These are phyloP conservation scores for Mimosa bimucronata DNA, from an alignment of 306 rosid species.

Conservation along the genomic window DNA sequence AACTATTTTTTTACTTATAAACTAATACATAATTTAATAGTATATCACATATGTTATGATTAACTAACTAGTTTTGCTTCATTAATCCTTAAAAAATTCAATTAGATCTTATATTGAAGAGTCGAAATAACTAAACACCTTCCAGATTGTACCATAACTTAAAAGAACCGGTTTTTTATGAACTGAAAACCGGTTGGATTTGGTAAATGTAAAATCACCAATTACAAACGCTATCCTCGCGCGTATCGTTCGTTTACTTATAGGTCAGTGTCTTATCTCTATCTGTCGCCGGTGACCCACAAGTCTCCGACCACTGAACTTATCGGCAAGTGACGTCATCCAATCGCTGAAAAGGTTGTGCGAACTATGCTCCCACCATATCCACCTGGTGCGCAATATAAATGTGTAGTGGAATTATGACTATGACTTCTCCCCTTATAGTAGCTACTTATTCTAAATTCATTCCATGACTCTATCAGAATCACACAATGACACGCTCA, in stretches of 20 bases:
- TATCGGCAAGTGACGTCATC: conserved; percentile 41
- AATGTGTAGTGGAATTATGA: conserved; percentile 61
- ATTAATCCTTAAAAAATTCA: too few relatives aligned
- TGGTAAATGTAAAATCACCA: too few relatives aligned
- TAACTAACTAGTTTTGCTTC: too few relatives aligned
- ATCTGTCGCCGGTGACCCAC: conserved; percentile 6
- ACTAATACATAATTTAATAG: too few relatives aligned
- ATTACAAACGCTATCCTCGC: background rate
- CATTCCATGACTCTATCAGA: conserved; percentile 45
- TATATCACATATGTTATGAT: too few relatives aligned
- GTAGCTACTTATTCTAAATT: conserved; percentile 34
- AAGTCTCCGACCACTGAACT: background rate
- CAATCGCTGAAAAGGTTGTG: conserved; percentile 3
- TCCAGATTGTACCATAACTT: too few relatives aligned
- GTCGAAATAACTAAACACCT: too few relatives aligned
- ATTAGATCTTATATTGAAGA: too few relatives aligned
- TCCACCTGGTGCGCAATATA: conserved; percentile 67
- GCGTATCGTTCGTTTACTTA: background rate
- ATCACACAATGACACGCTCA: conserved; percentile 29
- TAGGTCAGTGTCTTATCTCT: background rate
- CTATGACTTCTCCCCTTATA: conserved; percentile 32
- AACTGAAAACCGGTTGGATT: too few relatives aligned
- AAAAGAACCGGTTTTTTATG: too few relatives aligned
- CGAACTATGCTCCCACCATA: conserved; percentile 23
- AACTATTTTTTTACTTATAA: too few relatives aligned